A percentile compares a stretch with the other conserved stretches of the same genome.
Conservation (phyloP, 345 rosid genomes). For the Toxicodendron radicans region DNA sequence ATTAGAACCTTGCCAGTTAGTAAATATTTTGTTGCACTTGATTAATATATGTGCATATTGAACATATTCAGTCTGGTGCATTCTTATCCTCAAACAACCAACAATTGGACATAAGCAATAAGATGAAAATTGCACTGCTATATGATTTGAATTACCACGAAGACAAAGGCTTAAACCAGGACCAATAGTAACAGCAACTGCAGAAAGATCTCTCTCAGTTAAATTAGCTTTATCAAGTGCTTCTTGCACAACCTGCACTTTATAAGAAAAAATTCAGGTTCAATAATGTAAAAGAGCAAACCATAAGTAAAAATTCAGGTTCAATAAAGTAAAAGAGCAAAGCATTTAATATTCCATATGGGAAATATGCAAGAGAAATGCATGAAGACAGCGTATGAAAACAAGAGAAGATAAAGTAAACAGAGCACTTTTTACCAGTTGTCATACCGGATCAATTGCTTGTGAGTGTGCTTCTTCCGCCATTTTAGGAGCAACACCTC, state of each 20-base stretch:
- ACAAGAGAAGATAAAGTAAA: not conserved
- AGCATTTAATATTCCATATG: too few relatives aligned
- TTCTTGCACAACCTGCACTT: conserved; percentile 76
- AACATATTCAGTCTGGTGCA: not conserved
- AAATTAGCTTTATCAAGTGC: conserved; percentile 74
- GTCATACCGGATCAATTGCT: conserved; percentile 73
- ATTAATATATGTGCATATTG: not conserved
- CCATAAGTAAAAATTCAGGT: not conserved
- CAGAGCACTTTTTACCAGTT: not conserved
- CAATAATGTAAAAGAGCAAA: not conserved
- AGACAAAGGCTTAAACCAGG: conserved; percentile 97
- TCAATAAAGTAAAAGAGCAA: not conserved
- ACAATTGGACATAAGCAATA: not conserved
- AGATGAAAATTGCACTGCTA: not conserved
- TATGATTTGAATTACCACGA: conserved; percentile 54
- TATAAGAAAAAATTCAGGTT: not conserved
- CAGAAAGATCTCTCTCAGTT: conserved; percentile 70
- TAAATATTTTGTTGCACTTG: not conserved
- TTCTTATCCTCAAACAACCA: not conserved
- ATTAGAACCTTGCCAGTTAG: not conserved
- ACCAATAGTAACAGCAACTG: conserved; percentile 97
- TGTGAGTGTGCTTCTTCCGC: conserved; percentile 89
- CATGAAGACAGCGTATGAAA: not conserved
- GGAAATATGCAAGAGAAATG: not conserved
- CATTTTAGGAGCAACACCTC: conserved; percentile 95